Conservation (phyloP, 1,139 yeast genomes). For the Blastobotrys capitulatus region DNA sequence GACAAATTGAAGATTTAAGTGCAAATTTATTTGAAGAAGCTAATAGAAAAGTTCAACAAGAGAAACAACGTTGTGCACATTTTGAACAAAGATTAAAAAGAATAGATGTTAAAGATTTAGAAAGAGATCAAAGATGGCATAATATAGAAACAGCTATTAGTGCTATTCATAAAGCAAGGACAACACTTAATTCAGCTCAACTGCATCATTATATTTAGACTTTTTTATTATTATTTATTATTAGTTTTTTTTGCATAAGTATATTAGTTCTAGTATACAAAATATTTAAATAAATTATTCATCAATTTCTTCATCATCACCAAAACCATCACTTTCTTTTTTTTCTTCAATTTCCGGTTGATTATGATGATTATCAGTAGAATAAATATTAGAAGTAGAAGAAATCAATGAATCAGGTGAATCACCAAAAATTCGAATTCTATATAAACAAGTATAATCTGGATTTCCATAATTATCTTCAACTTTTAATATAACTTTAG, state of each 20-base stretch:
- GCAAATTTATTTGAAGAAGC: slow-evolving; percentile 77
- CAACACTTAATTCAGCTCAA: slow-evolving; percentile 9
- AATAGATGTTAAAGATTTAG: slow-evolving; percentile 11
- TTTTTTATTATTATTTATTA: neutral
- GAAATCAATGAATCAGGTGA: neutral
- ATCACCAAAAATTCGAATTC: slow-evolving; percentile 31
- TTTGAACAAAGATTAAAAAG: slow-evolving; percentile 12
- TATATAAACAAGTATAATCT: slow-evolving; percentile 32
- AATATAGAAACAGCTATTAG: slow-evolving; percentile 29
- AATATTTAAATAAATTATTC: neutral
- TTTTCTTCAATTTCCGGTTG: neutral
- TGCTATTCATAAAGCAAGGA: slow-evolving; percentile 29
- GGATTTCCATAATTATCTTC: slow-evolving; percentile 34
- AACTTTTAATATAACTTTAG: slow-evolving; percentile 22
- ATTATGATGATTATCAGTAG: neutral
- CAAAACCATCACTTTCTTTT: slow-evolving; percentile 4
- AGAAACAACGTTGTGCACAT: slow-evolving; percentile 4
- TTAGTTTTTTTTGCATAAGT: neutral
- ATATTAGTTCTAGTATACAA: neutral
- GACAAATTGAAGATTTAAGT: slow-evolving; percentile 72
- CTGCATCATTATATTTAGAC: slow-evolving; percentile 11
- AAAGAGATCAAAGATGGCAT: slow-evolving; percentile 37
- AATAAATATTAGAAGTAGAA: neutral
- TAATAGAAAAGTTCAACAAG: slow-evolving; percentile 54
- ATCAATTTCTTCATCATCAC: slow-evolving; percentile 13